Evolutionary conservation across 345 rosid genomes (phyloP), one percentile per base, ranked within the genome.

Genomic region (Populus pruinosa): DNA sequence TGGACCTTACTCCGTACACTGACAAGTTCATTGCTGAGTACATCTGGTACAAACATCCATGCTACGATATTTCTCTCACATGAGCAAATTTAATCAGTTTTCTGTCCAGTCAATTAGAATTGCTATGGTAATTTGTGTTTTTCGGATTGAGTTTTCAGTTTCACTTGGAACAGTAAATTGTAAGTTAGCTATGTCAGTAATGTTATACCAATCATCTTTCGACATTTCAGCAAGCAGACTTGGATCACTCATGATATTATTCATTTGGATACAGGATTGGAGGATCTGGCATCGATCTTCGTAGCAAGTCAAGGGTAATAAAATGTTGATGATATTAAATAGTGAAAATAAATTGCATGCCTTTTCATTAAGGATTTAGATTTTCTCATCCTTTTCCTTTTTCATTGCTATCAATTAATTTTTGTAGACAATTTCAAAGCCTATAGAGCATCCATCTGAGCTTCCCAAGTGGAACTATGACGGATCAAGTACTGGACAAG

Each of bases 391-490:
- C 71, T 27, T 71, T 38, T 55, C 31, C 44, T 76, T 79, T 44
- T 69, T 10, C 39, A 39, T 8, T 59, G 39, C 21, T 64, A 14
- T 61, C 12, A 36, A 11, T 74, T 76, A 31, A 44, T 12, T 77
- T 23, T 36, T 76, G 72, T 81, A 93, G 99, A 93, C 99, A 43
- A 79, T 93, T 59, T 74, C 93, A 75, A 91, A 89, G 89, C 98
- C 97, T 16, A 94, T 93, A 68, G 85, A 87, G 74, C 94, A 93
- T 83, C 99, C 96, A 23, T 93, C 98, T 17, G 98, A 96, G 85
- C 98, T 96, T 74, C 98, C 99, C 36, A 96, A 90, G 83, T 96
- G 99, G 99, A 96, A 96, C 87, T 96, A 90, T 76, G 99, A 96
- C 75, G 99, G 99, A 78, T 96, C 99, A 35, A 96, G 99, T 78